Percentiles rank a stretch among this genome's conserved stretches.
phyloP scores from a whole-genome alignment of 73 alveolate species.

The Effrenium voratum region DNA sequence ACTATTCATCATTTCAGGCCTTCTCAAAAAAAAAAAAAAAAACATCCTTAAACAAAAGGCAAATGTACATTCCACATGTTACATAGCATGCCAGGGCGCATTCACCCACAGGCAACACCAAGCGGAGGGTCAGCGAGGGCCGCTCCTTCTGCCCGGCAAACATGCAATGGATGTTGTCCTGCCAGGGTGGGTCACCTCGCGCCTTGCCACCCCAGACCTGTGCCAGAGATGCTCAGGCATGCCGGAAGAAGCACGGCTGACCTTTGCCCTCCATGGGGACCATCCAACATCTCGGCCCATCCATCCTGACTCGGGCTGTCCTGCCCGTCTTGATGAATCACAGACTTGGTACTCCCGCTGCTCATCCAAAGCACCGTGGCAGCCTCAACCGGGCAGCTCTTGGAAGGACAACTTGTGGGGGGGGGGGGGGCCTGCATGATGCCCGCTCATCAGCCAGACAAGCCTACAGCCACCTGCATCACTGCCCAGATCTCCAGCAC shows the following conservation, averaged over 20 bases:
- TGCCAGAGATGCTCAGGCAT: not conserved
- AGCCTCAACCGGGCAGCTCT: not conserved
- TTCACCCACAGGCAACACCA: too few relatives aligned
- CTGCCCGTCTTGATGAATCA: slow-evolving; percentile 90
- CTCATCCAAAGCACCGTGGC: slow-evolving; percentile 92
- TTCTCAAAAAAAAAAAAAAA: too few relatives aligned
- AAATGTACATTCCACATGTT: too few relatives aligned
- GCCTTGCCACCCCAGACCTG: not conserved
- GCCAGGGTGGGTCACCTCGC: too few relatives aligned
- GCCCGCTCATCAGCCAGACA: not conserved
- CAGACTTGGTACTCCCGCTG: slow-evolving; percentile 93
- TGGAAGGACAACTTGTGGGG: not conserved
- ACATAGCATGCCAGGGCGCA: too few relatives aligned
- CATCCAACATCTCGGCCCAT: too few relatives aligned
- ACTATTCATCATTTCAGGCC: too few relatives aligned
- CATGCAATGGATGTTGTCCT: slow-evolving; percentile 93
- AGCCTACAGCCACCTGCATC: not conserved
- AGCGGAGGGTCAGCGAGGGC: not conserved
- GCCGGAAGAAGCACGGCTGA: too few relatives aligned
- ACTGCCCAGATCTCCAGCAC: not conserved
- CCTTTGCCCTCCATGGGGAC: not conserved
- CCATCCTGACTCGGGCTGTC: slow-evolving; percentile 32
- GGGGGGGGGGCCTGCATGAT: not conserved
- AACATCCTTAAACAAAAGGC: too few relatives aligned
- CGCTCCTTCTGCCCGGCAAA: slow-evolving; percentile 86